Evolutionary conservation across 2,329 filamentous ascomycete species (phyloP).

Genomic region (Bipolaris zeicola): DNA sequence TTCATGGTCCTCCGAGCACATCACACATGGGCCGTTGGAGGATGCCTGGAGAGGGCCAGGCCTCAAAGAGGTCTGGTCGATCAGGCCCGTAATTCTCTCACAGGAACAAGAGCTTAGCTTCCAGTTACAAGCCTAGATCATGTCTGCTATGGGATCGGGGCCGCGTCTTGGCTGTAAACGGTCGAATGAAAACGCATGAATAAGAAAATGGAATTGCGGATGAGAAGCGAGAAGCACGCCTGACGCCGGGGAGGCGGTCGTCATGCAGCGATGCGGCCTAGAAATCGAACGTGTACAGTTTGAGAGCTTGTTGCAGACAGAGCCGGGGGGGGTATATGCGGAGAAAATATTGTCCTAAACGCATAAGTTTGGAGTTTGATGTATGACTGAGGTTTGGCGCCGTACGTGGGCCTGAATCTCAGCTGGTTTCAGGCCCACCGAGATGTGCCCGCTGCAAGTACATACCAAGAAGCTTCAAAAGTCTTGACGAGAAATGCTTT

Average conservation of each 20-base stretch:
- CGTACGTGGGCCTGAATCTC: slow-evolving; percentile 36
- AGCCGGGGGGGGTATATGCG: slow-evolving; percentile 25
- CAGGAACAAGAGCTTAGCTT: slow-evolving; percentile 29
- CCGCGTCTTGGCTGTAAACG: slow-evolving; percentile 30
- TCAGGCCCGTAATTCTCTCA: slow-evolving; percentile 37
- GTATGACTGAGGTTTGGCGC: slow-evolving; percentile 35
- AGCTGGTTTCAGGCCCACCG: slow-evolving; percentile 39
- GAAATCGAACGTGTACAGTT: slow-evolving; percentile 40
- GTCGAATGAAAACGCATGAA: slow-evolving; percentile 44
- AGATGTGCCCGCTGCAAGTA: slow-evolving; percentile 11
- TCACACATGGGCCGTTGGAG: slow-evolving; percentile 45
- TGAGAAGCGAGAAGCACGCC: slow-evolving; percentile 24
- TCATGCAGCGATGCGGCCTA: slow-evolving; percentile 26
- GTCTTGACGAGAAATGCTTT: too few species aligned
- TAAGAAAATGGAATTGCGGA: slow-evolving; percentile 19
- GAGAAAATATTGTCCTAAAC: slow-evolving; percentile 38
- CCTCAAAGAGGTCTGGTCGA: slow-evolving; percentile 23
- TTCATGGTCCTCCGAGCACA: slow-evolving; percentile 35
- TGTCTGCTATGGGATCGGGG: slow-evolving; percentile 24
- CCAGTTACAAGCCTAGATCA: slow-evolving; percentile 24
- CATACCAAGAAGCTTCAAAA: neutral
- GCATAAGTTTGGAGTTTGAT: slow-evolving; percentile 41
- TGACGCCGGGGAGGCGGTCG: slow-evolving; percentile 26
- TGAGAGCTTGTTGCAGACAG: slow-evolving; percentile 45
- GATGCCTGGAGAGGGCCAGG: slow-evolving; percentile 32